phyloP scores from a whole-genome alignment of 352 stramenopile genomes.

The Thalassiosira hispida region DNA sequence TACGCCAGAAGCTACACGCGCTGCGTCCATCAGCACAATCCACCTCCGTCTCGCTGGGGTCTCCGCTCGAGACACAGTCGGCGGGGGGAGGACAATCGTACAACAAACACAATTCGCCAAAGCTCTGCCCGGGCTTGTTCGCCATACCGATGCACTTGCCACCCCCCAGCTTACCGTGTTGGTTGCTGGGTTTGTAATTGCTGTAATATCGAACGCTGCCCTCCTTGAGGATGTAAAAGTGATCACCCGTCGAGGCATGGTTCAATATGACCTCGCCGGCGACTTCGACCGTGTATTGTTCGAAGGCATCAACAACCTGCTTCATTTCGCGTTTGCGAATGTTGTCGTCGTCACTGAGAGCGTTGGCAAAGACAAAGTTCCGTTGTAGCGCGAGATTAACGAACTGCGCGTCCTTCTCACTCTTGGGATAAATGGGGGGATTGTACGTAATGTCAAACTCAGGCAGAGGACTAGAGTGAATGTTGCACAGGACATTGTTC shows the following conservation, averaged over 20 bases:
- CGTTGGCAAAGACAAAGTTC: slow-evolving; percentile 57
- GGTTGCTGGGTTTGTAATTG: slow-evolving; percentile 34
- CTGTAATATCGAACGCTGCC: slow-evolving; percentile 47
- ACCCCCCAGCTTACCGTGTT: slow-evolving; percentile 33
- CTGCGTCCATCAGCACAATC: slow-evolving; percentile 5
- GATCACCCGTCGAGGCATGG: slow-evolving; percentile 22
- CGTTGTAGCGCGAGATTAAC: slow-evolving; percentile 27
- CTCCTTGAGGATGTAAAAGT: slow-evolving; percentile 52
- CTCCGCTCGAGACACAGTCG: slow-evolving; percentile 62
- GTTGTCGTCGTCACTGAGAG: slow-evolving; percentile 25
- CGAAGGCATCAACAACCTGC: slow-evolving; percentile 41
- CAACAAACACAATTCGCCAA: slow-evolving; percentile 49
- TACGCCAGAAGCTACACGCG: slow-evolving; percentile 88
- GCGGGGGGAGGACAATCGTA: slow-evolving; percentile 88
- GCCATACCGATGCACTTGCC: slow-evolving; percentile 30
- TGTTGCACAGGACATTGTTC: slow-evolving; percentile 43
- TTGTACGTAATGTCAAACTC: slow-evolving; percentile 45
- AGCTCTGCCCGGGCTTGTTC: slow-evolving; percentile 29
- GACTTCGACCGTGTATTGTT: neutral
- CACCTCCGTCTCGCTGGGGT: slow-evolving; percentile 61
- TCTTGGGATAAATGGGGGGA: slow-evolving; percentile 35
- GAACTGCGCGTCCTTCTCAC: slow-evolving; percentile 24
- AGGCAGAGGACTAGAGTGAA: slow-evolving; percentile 27
- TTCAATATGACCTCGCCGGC: slow-evolving; percentile 14
- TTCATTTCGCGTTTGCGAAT: slow-evolving; percentile 25